Base-by-base conservation (phyloP, 495 filamentous ascomycete species). In the Filosporella fistucella region DNA sequence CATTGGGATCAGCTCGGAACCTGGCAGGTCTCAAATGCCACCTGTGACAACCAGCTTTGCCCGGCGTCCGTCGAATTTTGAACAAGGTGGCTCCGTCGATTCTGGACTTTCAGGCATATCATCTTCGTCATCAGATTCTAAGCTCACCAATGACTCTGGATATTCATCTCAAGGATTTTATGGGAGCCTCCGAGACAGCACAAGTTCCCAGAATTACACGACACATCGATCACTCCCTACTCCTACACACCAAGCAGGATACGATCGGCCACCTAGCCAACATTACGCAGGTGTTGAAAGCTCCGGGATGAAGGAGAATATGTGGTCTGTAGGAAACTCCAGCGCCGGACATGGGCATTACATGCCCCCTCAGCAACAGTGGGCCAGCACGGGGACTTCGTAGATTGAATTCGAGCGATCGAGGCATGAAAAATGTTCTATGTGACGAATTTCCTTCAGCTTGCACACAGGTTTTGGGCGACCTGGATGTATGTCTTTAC, bases 331-430 rank as follows among this genome's bases (percentile, higher is more conserved):
- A 12, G 58, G 58, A 8, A 58, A 57, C 26, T 17, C 55, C 21
- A 51, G 52, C 23, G 14, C 42, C 7, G 55, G 58, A 4, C 58
- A 61, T 46, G 55, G 52, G 16, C 55, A 58, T 33, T 58, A 54
- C 16, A 43, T 52, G 22, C 13, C 36, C 0, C 21, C 49, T 1
- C 49, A 53, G 11, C 53, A 56, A 36, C 47, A 55, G 30, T 58
- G 58, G 51, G 48, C 57, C 18, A 57, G 51, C 32, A 43, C 51
- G 0, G 46, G 51, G 12, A 44, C 47, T 2, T 55, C 50, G 17
- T 60, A 33, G 35, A 40, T 5, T 26, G 17, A 18, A 14, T 42
- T 49, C 21, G 7, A 4, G 17, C 4, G 12, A 28, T 30, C 14
- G 6, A 22, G 20, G 25, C 26, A 24, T 25, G 24, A 16, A 35